These are phyloP conservation scores for Phylloporus arenicola DNA, from an alignment of 768 basidiomycete genomes.

Conservation along the genomic window DNA sequence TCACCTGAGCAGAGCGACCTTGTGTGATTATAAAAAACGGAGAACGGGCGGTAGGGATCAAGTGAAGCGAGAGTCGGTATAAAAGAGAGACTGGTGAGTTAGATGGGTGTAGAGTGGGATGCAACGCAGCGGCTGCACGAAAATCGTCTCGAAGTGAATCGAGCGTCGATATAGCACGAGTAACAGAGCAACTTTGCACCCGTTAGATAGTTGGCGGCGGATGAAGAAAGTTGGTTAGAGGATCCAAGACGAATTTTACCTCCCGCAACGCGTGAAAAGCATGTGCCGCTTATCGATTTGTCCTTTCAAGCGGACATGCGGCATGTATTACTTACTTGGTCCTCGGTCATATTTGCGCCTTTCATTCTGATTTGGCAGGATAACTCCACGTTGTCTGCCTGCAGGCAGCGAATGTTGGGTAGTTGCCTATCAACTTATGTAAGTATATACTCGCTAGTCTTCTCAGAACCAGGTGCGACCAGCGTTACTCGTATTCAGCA, in stretches of 20 bases:
- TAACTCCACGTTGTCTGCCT: conserved; percentile 70
- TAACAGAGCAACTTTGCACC: conserved; percentile 24
- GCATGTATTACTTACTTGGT: conserved; percentile 29
- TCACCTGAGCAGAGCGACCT: conserved; percentile 13
- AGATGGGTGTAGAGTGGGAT: conserved; percentile 21
- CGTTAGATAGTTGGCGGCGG: conserved; percentile 23
- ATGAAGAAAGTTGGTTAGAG: conserved; percentile 17
- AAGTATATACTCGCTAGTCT: conserved; percentile 22
- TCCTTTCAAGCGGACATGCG: conserved; percentile 30
- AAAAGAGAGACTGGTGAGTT: conserved; percentile 35
- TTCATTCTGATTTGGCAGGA: conserved; percentile 46
- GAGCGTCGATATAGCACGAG: conserved; percentile 35
- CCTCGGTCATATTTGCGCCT: conserved; percentile 38
- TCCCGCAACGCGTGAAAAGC: conserved; percentile 45
- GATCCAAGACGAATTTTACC: conserved; percentile 35
- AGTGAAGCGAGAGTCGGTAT: conserved; percentile 27
- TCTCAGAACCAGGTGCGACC: conserved; percentile 1
- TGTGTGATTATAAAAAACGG: conserved; percentile 19
- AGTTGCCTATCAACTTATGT: conserved; percentile 41
- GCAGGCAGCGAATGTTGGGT: conserved; percentile 53
- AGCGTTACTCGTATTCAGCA: not conserved
- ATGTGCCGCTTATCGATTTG: conserved; percentile 51
- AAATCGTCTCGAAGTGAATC: conserved; percentile 51
- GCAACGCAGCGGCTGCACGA: conserved; percentile 27
- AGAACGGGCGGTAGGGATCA: conserved; percentile 13